Base-by-base conservation (phyloP, 2,329 filamentous ascomycete genomes). In the Xenosphaeropsis pyriputrescens region DNA sequence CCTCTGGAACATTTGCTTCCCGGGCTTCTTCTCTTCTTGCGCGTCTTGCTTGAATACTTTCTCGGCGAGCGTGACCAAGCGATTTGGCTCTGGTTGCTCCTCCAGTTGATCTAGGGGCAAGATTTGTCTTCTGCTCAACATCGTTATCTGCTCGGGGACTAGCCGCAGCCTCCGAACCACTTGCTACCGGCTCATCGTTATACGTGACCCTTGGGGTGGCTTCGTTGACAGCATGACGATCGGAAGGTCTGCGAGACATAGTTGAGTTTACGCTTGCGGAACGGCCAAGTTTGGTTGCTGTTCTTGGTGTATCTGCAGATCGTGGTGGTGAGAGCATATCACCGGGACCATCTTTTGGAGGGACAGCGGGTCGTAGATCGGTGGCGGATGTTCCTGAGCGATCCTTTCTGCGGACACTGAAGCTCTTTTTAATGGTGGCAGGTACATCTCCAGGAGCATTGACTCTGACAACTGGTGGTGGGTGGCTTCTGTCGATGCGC, bases 261-360 rank as follows among this genome's bases (percentile, higher is more conserved):
- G 80, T 85, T 2, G 85, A 91, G 51, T 88, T 93, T 39, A 95
- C 88, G 53, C 88, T 95, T 7, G 89, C 86, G 6, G 86, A 94
- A 44, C 89, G 74, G 29, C 84, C 85, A 14, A 95, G 64, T 8
- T 76, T 78, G 47, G 81, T 81, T 35, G 72, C 76, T 38, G 70
- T 70, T 33, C 72, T 70, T 15, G 75, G 65, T 35, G 62, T 61
- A 30, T 75, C 77, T 15, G 70, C 68, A 6, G 77, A 72, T 45
- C 70, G 59, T 1, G 83, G 82, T 0, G 85, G 82, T 41, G 79
- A 80, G 11, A 93, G 69, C 12, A 93, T 68, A 42, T 89, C 85
- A 42, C 79, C 75, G n/a, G n/a, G n/a, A 9, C 22, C 22, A 26
- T 26, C 22, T 46, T 88, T 80, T 41, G 86, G 81, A 26, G 78